Base-by-base conservation (phyloP, 2,329 filamentous ascomycete species). In the Fonsecaea pedrosoi region DNA sequence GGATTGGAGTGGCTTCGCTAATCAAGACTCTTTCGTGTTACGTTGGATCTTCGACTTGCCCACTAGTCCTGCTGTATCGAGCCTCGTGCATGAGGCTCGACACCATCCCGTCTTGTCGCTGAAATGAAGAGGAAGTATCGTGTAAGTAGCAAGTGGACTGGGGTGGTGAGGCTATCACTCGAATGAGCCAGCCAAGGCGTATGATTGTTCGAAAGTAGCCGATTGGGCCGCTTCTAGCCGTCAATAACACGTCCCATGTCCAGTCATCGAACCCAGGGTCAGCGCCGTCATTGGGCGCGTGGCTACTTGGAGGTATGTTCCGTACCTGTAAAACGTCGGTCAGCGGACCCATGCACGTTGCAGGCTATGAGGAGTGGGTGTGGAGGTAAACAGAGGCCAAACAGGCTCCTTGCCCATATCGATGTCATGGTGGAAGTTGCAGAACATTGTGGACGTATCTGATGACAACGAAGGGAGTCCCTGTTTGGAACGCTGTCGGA, bases 1-100 rank as follows among this genome's bases (percentile, higher is more conserved):
- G 50, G 57, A 54, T 64, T 53, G 54, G 59, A 15, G 32, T 34
- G n/a, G 42, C 32, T 21, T 67, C 8, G 74, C 74, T 57, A 54
- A 55, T 38, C 56, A 35, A 57, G 15, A 50, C n/a, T 62, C 40
- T 21, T 56, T 56, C 34, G 63, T 65, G 57, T 57, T n/a, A 65
- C 63, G 42, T 45, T 38, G 50, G n/a, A 54, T 18, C 25, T 13
- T 40, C 21, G 21, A 15, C 50, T 34, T 53, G 21, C 53, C n/a
- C 13, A 40, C 40, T 32, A 54, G 32, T 30, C 32, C 37, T 18
- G 40, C 63, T 35, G 30, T 48, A 57, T 32, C 10, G 18, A 48
- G 21, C 53, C 13, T 34, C n/a, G 53, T 54, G 25, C 59, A 54
- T 30, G 21, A 30, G 12, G 38, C 1, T 50, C 30, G 30, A 50